A percentile compares a stretch with the other conserved stretches of the same genome.
These are phyloP conservation scores for Stentor coeruleus DNA, from an alignment of 73 alveolate genomes.

Conservation along the genomic window DNA sequence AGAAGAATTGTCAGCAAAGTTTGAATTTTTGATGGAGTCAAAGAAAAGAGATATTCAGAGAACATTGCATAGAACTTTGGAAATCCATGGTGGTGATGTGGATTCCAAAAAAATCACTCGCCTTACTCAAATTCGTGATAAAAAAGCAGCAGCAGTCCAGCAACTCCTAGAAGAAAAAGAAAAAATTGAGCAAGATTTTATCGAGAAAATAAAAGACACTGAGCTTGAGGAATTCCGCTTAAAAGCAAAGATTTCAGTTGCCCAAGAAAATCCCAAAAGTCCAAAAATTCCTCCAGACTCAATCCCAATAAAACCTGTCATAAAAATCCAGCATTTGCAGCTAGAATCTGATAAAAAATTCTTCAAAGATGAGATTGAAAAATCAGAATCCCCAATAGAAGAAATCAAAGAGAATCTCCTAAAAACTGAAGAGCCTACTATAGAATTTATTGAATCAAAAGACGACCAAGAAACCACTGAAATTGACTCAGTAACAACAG, in stretches of 20 bases:
- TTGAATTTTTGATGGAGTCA: constrained; percentile 15
- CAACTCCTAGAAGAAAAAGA: background rate
- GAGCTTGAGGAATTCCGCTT: constrained; percentile 12
- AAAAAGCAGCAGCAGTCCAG: background rate
- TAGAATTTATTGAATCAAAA: background rate
- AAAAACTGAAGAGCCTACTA: background rate
- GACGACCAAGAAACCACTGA: background rate
- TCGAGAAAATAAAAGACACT: background rate
- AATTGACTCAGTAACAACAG: background rate
- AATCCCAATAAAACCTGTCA: background rate
- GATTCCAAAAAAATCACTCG: background rate
- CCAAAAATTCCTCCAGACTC: background rate
- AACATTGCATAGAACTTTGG: background rate
- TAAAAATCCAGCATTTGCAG: too few species aligned
- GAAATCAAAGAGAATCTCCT: too few species aligned
- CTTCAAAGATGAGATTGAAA: background rate
- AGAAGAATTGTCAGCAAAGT: background rate
- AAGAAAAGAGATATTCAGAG: background rate
- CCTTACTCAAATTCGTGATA: background rate
- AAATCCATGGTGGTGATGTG: background rate
- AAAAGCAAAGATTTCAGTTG: background rate
- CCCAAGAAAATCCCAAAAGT: background rate
- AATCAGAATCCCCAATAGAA: background rate
- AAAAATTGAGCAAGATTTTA: background rate
- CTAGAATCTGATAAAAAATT: background rate